A percentile compares a stretch with the other conserved stretches of the same genome.
Evolutionary conservation across 2,329 filamentous ascomycete species (phyloP).

Genomic region (Exophiala calicioides): DNA sequence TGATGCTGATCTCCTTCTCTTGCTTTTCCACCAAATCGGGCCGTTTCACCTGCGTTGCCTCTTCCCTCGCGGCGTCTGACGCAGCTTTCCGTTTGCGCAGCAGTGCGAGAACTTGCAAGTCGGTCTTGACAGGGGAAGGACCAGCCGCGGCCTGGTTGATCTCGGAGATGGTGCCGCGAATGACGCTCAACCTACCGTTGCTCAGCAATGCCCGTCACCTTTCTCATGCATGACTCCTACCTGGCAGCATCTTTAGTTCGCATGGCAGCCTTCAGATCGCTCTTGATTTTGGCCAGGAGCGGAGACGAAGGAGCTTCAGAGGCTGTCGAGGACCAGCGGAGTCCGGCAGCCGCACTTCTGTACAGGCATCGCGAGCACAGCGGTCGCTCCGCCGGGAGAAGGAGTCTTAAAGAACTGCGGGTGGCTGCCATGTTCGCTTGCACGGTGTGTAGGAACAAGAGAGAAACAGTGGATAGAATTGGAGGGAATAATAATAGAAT

Average conservation of each 20-base stretch:
- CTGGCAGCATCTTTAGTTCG: conserved; percentile 50
- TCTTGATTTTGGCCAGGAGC: conserved; percentile 46
- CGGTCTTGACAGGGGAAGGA: conserved; percentile 47
- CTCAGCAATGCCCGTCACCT: conserved; percentile 3
- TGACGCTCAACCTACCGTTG: conserved; percentile 45
- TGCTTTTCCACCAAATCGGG: conserved; percentile 49
- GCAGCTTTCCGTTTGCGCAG: conserved; percentile 47
- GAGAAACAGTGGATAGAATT: neutral
- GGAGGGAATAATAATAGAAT: neutral
- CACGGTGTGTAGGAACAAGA: neutral
- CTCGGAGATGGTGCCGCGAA: conserved; percentile 52
- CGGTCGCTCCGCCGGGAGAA: conserved; percentile 2
- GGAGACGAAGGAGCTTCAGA: conserved; percentile 38
- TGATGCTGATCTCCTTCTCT: conserved; percentile 44
- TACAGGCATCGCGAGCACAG: conserved; percentile 21
- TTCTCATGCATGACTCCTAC: conserved; percentile 33
- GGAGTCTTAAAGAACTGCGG: conserved; percentile 4
- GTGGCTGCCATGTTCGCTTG: conserved; percentile 17
- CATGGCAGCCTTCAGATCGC: conserved; percentile 53
- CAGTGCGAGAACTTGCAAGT: conserved; percentile 48
- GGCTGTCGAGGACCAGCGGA: conserved; percentile 45
- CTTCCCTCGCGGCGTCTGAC: conserved; percentile 42
- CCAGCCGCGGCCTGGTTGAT: conserved; percentile 52
- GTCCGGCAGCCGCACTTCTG: conserved; percentile 16
- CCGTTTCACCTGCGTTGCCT: conserved; percentile 44